Conservation (phyloP, 305 asterid genomes). For the Solanum chacoense region DNA sequence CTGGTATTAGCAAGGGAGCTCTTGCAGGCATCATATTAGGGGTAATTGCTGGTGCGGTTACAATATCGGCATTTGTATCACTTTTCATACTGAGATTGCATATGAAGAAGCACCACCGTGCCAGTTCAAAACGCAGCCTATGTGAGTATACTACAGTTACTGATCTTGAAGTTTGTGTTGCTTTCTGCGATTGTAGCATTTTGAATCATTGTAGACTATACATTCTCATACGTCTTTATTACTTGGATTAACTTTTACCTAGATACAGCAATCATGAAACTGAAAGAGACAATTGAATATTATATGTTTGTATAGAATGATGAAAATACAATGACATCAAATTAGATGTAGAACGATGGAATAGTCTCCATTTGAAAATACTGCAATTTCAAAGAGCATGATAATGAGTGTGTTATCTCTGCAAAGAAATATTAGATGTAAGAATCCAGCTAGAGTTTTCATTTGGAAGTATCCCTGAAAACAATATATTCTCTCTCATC, state of each 20-base stretch:
- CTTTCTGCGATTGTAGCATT: not conserved
- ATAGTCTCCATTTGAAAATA: not conserved
- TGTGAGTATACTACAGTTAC: conserved; percentile 38
- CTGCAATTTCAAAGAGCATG: not conserved
- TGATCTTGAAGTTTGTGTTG: not conserved
- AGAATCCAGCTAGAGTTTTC: not conserved
- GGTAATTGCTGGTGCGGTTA: conserved; percentile 66
- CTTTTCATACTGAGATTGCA: conserved; percentile 49
- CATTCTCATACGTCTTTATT: not conserved
- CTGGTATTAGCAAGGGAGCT: conserved; percentile 81
- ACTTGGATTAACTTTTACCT: not conserved
- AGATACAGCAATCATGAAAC: not conserved
- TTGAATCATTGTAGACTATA: not conserved
- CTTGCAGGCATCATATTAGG: conserved; percentile 75
- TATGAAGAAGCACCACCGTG: conserved; percentile 29
- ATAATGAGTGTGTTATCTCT: not conserved
- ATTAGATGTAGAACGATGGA: not conserved
- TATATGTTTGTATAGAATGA: not conserved
- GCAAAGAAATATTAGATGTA: not conserved
- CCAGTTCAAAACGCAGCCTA: conserved; percentile 45
- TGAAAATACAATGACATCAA: not conserved
- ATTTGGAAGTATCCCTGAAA: not conserved
- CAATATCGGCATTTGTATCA: conserved; percentile 52
- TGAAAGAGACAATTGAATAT: not conserved
- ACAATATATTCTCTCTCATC: not conserved